phyloP scores from a whole-genome alignment of 345 rosid genomes.

The Cardamine resedifolia region DNA sequence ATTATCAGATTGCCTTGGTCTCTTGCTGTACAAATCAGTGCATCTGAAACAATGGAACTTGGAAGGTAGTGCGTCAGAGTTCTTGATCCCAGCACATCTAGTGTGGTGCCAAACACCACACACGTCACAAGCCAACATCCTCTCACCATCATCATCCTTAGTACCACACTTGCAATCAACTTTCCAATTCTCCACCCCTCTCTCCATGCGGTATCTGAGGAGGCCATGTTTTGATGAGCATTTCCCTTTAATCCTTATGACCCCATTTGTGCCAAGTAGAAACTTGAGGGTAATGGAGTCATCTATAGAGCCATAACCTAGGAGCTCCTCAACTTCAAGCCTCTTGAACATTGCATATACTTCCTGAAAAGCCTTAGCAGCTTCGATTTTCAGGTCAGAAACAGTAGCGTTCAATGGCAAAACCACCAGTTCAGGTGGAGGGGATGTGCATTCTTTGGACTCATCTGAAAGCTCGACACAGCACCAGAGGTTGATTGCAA shows the following conservation, averaged over 20 bases:
- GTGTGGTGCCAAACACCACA: slow-evolving; percentile 81
- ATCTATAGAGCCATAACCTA: slow-evolving; percentile 50
- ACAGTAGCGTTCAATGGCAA: slow-evolving; percentile 59
- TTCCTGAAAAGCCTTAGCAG: slow-evolving; percentile 56
- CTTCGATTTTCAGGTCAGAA: slow-evolving; percentile 55
- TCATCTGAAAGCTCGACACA: slow-evolving; percentile 53
- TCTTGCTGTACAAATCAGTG: slow-evolving; percentile 23
- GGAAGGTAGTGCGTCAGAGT: slow-evolving; percentile 43
- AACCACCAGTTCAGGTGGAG: slow-evolving; percentile 57
- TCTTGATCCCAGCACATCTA: slow-evolving; percentile 66
- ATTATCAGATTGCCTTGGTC: slow-evolving; percentile 28
- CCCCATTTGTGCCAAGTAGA: slow-evolving; percentile 49
- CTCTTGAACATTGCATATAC: slow-evolving; percentile 66
- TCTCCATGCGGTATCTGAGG: slow-evolving; percentile 56
- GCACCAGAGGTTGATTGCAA: slow-evolving; percentile 47
- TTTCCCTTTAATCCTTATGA: slow-evolving; percentile 46
- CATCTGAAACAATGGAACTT: slow-evolving; percentile 53
- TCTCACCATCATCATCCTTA: slow-evolving; percentile 75
- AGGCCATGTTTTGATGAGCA: slow-evolving; percentile 54
- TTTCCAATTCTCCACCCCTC: slow-evolving; percentile 63
- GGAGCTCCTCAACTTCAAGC: slow-evolving; percentile 51
- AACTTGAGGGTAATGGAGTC: slow-evolving; percentile 51
- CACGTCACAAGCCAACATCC: slow-evolving; percentile 68
- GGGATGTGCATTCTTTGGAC: slow-evolving; percentile 46
- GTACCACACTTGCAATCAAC: slow-evolving; percentile 73